Evolutionary conservation across 371 early-diverging fungal species (phyloP), one percentile per base, ranked within the genome.

Genomic region (Phascolomyces articulosus): DNA sequence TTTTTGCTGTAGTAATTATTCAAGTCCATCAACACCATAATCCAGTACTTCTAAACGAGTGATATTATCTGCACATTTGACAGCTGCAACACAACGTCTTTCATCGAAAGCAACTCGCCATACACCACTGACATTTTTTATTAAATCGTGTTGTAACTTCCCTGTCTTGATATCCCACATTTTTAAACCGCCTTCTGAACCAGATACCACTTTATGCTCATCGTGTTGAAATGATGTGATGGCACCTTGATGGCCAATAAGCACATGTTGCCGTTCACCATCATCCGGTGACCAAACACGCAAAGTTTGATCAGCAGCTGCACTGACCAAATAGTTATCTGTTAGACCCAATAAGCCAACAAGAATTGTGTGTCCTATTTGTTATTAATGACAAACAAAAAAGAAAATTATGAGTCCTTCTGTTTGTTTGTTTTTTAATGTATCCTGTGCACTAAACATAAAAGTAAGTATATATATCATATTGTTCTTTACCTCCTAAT

Each of bases 221-320:
- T 98, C 97, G 70, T 95, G 93, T 69, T 96, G 96, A 78, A 98
- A 94, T 60, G 96, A 96, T 1, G 97, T 98, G 56, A 98, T 96
- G 21, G 98, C 95, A 2, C 89, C 91, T 16, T 82, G 58, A 69
- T 95, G 94, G 15, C 81, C 81, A 10, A 82, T 80, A 26, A 96
- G 79, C 13, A 87, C 84, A 29, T 87, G 85, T 29, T 82, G 66
- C 67, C 91, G 91, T 23, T 85, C 82, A 10, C 93, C 92, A 18
- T 88, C 85, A 21, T 76, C 77, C 10, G 94, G 89, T 29, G 87
- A 86, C 99, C 99, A 99, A 21, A 99, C 89, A 3, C 97, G 88
- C n/a, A 97, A 86, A 9, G 94, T 91, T 15, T 93, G 82, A 69
- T 99, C 99, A 4, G 98, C 99, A n/a, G 96, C 93, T 7, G 96